Evolutionary conservation across 768 basidiomycete species (phyloP).

Genomic region (Dioszegia hungarica): DNA sequence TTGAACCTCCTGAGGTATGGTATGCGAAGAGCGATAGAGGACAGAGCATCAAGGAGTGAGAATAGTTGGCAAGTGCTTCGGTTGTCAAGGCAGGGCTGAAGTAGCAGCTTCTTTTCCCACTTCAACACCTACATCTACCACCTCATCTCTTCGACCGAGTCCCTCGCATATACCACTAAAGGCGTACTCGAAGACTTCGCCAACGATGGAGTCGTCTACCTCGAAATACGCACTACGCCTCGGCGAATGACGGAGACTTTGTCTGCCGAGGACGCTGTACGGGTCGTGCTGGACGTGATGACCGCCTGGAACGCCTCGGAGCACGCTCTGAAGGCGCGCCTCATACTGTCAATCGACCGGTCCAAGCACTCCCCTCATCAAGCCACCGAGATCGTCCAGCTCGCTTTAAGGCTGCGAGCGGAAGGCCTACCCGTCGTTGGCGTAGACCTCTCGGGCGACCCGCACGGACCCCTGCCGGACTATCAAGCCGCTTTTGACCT

Average conservation of each 20-base stretch:
- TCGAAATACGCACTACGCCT: conserved; percentile 27
- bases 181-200: conserved; percentile 16
- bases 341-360: conserved; percentile 20
- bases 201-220: conserved; percentile 21
- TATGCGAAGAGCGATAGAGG: conserved; percentile 6
- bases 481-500: conserved; percentile 3
- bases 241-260: not conserved
- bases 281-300: conserved; percentile 10
- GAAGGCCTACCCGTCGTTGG: conserved; percentile 20
- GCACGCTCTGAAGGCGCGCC: conserved; percentile 3
- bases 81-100: not conserved
- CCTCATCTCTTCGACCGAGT: conserved; percentile 10
- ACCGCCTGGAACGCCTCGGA: conserved; percentile 11
- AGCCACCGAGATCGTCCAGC: conserved; percentile 11
- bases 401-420: conserved; percentile 8
- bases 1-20: not conserved
- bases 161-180: conserved; percentile 9
- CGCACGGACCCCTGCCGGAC: not conserved
- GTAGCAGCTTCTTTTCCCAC: conserved; percentile 16
- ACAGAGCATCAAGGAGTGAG: conserved; percentile 12
- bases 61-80: not conserved
- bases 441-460: conserved; percentile 18
- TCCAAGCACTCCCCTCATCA: conserved; percentile 5
- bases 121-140: conserved; percentile 25
- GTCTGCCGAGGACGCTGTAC: conserved; percentile 7